Evolutionary conservation across 2,329 filamentous ascomycete genomes (phyloP).

Genomic region (Xylaria sp.): DNA sequence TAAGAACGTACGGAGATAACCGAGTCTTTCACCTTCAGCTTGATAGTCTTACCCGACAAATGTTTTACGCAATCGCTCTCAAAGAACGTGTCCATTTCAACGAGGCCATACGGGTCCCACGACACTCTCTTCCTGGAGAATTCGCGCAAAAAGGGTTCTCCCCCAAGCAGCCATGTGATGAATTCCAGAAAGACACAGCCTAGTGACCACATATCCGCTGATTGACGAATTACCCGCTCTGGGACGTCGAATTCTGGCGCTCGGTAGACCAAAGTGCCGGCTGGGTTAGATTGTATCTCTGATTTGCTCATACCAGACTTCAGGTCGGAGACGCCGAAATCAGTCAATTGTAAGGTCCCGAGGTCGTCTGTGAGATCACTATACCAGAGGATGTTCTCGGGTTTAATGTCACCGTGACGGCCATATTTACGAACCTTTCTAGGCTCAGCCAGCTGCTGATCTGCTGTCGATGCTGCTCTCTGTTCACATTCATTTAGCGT

Average conservation of each 20-base stretch:
- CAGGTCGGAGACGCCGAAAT: slow-evolving; percentile 21
- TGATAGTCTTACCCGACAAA: neutral
- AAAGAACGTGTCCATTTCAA: neutral
- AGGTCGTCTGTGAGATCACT: neutral
- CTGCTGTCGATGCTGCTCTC: neutral
- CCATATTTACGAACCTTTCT: slow-evolving; percentile 10
- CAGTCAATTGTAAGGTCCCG: slow-evolving; percentile 17
- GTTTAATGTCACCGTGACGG: slow-evolving; percentile 28
- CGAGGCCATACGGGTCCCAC: neutral
- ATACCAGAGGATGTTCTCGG: slow-evolving; percentile 28
- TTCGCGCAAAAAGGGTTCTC: neutral
- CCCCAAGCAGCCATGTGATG: slow-evolving; percentile 27
- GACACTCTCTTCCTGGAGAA: neutral
- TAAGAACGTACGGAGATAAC: neutral
- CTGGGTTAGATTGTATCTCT: neutral
- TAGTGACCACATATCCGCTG: slow-evolving; percentile 30
- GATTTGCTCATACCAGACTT: slow-evolving; percentile 23
- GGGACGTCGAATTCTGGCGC: slow-evolving; percentile 18
- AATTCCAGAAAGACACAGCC: slow-evolving; percentile 30
- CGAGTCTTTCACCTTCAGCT: neutral
- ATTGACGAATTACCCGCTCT: neutral
- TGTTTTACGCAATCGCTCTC: neutral
- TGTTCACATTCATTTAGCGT: neutral
- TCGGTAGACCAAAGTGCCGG: neutral
- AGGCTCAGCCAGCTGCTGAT: neutral